Conservation (phyloP, 2,329 filamentous ascomycete species). For the Phialemonium atrogriseum region DNA sequence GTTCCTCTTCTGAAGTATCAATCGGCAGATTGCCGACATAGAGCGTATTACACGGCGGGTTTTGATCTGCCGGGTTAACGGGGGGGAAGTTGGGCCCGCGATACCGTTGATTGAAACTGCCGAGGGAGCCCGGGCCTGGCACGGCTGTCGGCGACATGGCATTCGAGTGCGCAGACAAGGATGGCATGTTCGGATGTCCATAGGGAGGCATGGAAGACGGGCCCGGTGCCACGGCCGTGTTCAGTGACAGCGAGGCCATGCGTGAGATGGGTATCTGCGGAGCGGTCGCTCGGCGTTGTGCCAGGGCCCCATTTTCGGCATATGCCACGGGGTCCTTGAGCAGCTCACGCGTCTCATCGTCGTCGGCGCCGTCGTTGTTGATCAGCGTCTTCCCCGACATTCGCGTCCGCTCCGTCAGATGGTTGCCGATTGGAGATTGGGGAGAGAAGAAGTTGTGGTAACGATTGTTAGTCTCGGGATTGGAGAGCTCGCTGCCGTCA, state of each 20-base stretch:
- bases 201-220: constrained; percentile 47
- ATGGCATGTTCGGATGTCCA: constrained; percentile 24
- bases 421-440: constrained; percentile 64
- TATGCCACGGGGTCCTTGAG: constrained; percentile 65
- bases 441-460: constrained; percentile 63
- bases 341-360: constrained; percentile 66
- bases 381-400: constrained; percentile 65
- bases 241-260: constrained; percentile 63
- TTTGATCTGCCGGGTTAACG: constrained; percentile 90
- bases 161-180: constrained; percentile 30
- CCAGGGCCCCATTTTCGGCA: constrained; percentile 58
- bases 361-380: constrained; percentile 57
- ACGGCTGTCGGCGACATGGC: constrained; percentile 51
- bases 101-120: constrained; percentile 40
- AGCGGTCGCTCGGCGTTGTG: constrained; percentile 57
- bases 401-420: constrained; percentile 52
- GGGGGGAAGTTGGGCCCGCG: constrained; percentile 66
- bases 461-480: constrained; percentile 42
- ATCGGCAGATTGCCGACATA: constrained; percentile 96
- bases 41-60: constrained; percentile 93
- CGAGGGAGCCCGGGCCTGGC: constrained; percentile 25
- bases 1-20: constrained; percentile 88
- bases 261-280: constrained; percentile 62
- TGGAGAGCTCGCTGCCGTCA: constrained; percentile 50
- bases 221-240: constrained; percentile 48